Conservation (phyloP, 257 asterid species). For the Agastache rugosa region DNA sequence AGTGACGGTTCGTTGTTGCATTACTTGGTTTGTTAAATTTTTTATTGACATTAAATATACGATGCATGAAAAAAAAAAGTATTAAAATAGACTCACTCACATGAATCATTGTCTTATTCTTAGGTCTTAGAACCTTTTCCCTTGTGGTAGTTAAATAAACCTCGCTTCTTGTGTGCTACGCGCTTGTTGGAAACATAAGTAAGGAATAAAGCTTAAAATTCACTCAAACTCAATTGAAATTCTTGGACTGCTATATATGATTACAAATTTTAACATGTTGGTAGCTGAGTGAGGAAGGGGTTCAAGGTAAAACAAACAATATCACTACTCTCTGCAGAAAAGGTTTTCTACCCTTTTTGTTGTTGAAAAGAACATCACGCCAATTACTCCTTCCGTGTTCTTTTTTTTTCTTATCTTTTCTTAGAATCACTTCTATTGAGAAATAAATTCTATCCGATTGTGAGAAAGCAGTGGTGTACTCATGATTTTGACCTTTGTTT, state of each 20-base stretch:
- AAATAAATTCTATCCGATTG: background rate
- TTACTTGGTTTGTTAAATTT: conserved; percentile 30
- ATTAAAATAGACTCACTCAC: background rate
- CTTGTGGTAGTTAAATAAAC: background rate
- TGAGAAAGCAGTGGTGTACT: conserved; percentile 18
- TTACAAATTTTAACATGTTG: background rate
- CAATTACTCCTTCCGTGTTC: background rate
- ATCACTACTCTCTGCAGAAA: background rate
- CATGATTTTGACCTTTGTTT: conserved; percentile 6
- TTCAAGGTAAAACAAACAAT: conserved; percentile 4
- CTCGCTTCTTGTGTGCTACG: background rate
- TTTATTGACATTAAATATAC: conserved; percentile 16
- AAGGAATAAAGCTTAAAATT: background rate
- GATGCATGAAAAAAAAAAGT: background rate
- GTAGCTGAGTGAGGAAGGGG: background rate
- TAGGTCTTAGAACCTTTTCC: background rate
- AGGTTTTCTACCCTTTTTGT: background rate
- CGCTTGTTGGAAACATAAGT: background rate
- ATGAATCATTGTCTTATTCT: background rate
- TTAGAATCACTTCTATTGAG: background rate
- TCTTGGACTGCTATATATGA: background rate
- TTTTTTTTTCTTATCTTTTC: conserved; percentile 2
- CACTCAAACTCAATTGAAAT: background rate
- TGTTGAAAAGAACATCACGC: background rate
- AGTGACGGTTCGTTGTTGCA: conserved; percentile 70